Conservation (phyloP, 2,329 filamentous ascomycete genomes). For the Didymellaceae sp. region DNA sequence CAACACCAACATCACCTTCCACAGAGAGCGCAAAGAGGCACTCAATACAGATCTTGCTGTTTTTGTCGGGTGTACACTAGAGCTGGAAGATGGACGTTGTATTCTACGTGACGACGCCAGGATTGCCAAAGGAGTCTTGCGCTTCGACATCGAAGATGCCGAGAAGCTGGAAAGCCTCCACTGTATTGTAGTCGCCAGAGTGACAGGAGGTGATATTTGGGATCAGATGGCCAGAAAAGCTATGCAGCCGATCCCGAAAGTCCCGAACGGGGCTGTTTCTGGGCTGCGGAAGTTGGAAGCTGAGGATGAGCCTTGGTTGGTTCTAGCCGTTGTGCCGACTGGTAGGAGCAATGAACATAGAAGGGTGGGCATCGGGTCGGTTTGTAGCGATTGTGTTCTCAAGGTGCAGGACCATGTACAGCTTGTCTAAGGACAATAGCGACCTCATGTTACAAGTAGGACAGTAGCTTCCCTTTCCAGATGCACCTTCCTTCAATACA, state of each 20-base stretch:
- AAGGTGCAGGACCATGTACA: neutral
- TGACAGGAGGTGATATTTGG: too few species aligned
- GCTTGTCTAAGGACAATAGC: neutral
- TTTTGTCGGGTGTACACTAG: neutral
- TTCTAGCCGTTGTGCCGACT: constrained; percentile 10
- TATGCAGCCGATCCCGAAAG: neutral
- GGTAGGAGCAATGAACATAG: constrained; percentile 8
- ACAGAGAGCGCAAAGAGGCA: neutral
- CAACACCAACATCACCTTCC: neutral
- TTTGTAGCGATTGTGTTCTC: neutral
- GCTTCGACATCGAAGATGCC: constrained; percentile 8
- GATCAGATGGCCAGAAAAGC: neutral
- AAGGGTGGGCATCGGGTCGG: constrained; percentile 14
- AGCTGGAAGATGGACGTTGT: neutral
- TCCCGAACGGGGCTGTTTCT: neutral
- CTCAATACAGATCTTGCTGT: neutral
- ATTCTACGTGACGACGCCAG: constrained; percentile 3
- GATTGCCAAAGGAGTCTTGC: constrained; percentile 14
- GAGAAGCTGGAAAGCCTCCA: constrained; percentile 8
- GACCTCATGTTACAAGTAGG: too few species aligned
- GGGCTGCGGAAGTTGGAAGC: constrained; percentile 5
- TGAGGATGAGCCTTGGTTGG: constrained; percentile 6
- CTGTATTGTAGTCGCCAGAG: constrained; percentile 15
- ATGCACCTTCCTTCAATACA: too few species aligned
- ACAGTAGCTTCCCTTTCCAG: too few species aligned